phyloP scores from a whole-genome alignment of 352 stramenopile genomes.

The Globisporangium carolinianum region DNA sequence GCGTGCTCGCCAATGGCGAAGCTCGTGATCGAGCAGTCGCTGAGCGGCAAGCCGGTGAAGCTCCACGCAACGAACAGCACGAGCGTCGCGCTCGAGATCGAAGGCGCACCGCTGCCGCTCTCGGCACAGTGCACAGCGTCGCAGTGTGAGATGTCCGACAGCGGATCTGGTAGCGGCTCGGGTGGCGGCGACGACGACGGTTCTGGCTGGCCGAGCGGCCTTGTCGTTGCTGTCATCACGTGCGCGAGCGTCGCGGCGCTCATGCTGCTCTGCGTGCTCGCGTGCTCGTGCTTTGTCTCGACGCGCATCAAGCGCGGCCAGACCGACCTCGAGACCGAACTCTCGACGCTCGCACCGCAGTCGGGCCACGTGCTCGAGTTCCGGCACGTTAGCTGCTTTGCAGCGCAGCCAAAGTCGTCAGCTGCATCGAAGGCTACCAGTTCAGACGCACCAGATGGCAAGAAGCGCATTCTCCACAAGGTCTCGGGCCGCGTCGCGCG shows the following conservation, averaged over 20 bases:
- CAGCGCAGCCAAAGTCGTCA: neutral
- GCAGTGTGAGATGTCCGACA: constrained; percentile 38
- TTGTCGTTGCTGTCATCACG: constrained; percentile 31
- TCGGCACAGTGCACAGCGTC: constrained; percentile 56
- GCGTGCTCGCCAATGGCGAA: constrained; percentile 59
- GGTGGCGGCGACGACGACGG: constrained; percentile 11
- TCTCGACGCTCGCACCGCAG: constrained; percentile 35
- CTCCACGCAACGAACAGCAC: constrained; percentile 36
- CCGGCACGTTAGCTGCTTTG: constrained; percentile 43
- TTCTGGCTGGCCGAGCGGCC: constrained; percentile 13
- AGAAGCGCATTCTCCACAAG: constrained; percentile 49
- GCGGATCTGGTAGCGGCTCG: constrained; percentile 18
- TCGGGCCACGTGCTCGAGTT: constrained; percentile 51
- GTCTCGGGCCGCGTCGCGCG: constrained; percentile 45
- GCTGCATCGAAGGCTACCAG: neutral
- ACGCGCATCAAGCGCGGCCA: constrained; percentile 19
- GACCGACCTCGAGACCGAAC: constrained; percentile 29
- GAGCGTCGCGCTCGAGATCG: constrained; percentile 56
- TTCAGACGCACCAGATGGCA: constrained; percentile 1
- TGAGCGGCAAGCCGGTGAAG: constrained; percentile 64
- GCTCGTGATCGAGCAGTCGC: constrained; percentile 45
- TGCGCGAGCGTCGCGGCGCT: constrained; percentile 18
- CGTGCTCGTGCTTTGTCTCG: constrained; percentile 31
- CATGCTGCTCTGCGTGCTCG: constrained; percentile 26
- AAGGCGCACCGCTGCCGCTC: constrained; percentile 61